These are phyloP conservation scores for Fusarium annulatum DNA, from an alignment of 2,329 filamentous ascomycete genomes.

Conservation along the genomic window DNA sequence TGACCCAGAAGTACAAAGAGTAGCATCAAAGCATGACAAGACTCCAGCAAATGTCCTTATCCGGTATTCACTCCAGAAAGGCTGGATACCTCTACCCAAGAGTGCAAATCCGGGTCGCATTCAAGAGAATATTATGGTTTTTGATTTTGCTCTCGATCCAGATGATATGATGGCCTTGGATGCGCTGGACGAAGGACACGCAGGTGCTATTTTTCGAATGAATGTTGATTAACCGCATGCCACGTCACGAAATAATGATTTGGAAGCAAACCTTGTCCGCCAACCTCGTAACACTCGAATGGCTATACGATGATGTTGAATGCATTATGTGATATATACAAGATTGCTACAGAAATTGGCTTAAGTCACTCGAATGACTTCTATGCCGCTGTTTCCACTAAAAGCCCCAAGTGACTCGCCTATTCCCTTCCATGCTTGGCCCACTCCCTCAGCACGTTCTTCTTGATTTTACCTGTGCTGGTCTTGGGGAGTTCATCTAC, in stretches of 20 bases:
- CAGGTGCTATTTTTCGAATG: slow-evolving; percentile 48
- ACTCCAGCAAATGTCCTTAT: slow-evolving; percentile 74
- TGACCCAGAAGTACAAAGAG: slow-evolving; percentile 65
- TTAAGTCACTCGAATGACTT: background rate
- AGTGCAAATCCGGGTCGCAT: slow-evolving; percentile 70
- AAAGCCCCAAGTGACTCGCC: background rate
- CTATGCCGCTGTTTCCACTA: background rate
- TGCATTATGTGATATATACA: slow-evolving; percentile 6
- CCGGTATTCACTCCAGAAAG: slow-evolving; percentile 76
- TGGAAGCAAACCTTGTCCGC: background rate
- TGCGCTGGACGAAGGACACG: slow-evolving; percentile 43
- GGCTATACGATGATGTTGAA: slow-evolving; percentile 4
- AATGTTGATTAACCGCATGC: slow-evolving; percentile 37
- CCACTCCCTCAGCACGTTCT: slow-evolving; percentile 92
- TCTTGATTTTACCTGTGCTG: slow-evolving; percentile 95
- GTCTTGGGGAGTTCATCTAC: slow-evolving; percentile 94
- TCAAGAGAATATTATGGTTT: slow-evolving; percentile 69
- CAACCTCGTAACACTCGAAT: background rate
- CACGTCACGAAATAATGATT: background rate
- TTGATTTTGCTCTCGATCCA: slow-evolving; percentile 65
- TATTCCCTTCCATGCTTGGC: slow-evolving; percentile 56
- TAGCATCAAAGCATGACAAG: slow-evolving; percentile 70
- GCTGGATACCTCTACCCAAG: slow-evolving; percentile 75
- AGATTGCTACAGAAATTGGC: background rate
- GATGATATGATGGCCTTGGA: slow-evolving; percentile 65